Evolutionary conservation across 129 eudicot genomes (phyloP).

Genomic region (Apium graveolens): DNA sequence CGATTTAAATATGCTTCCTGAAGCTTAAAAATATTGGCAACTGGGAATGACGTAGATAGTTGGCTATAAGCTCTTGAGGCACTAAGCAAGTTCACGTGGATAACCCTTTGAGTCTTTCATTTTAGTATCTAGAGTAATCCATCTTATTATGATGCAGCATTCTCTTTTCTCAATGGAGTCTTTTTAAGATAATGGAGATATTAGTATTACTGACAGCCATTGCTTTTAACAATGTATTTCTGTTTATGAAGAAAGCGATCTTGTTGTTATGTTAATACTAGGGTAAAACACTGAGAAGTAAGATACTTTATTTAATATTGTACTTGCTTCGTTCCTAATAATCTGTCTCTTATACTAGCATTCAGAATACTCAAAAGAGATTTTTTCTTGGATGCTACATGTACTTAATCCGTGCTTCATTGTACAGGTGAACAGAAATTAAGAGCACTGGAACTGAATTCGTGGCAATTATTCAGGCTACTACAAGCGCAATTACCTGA

Average conservation of each 20-base stretch:
- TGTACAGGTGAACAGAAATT: slow-evolving; percentile 51
- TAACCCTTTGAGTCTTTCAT: background rate
- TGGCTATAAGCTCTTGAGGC: background rate
- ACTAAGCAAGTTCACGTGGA: background rate
- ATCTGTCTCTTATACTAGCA: background rate
- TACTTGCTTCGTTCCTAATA: background rate
- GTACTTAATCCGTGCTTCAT: slow-evolving; percentile 7
- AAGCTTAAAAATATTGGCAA: background rate
- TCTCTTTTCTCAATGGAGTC: background rate
- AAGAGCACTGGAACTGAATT: slow-evolving; percentile 65
- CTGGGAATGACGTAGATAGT: background rate
- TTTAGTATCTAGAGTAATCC: background rate
- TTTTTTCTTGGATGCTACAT: background rate
- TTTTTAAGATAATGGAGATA: background rate
- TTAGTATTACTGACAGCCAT: background rate
- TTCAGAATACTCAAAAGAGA: background rate
- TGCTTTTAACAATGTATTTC: background rate
- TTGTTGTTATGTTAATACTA: background rate
- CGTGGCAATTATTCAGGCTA: slow-evolving; percentile 75
- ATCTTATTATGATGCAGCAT: background rate
- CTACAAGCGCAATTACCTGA: slow-evolving; percentile 60
- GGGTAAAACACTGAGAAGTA: background rate
- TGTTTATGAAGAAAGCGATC: background rate
- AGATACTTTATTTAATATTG: background rate
- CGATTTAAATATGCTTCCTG: background rate